Conservation (phyloP, 805 yeast genomes). For the Candida sphagnicola region DNA sequence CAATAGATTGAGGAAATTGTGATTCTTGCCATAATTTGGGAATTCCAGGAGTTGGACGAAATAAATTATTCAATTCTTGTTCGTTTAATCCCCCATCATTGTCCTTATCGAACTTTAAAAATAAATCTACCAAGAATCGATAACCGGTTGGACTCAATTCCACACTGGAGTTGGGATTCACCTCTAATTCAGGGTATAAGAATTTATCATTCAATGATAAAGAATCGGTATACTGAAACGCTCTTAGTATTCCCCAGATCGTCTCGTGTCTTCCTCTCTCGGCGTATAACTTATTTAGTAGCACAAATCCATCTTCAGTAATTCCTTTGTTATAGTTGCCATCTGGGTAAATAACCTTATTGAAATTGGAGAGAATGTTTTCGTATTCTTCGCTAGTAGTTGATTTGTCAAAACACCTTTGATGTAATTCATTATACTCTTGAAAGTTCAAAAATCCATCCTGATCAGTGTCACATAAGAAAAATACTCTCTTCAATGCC, state of each 20-base stretch:
- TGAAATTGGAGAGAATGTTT: conserved; percentile 31
- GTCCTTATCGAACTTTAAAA: conserved; percentile 84
- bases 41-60: conserved; percentile 89
- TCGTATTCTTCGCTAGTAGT: conserved; percentile 32
- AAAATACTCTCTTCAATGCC: conserved; percentile 79
- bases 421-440: conserved; percentile 69
- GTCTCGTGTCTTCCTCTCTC: conserved; percentile 95
- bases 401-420: conserved; percentile 63
- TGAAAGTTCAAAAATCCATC: conserved; percentile 73
- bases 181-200: conserved; percentile 74
- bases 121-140: conserved; percentile 85
- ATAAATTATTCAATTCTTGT: conserved; percentile 61
- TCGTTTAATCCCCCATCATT: conserved; percentile 94
- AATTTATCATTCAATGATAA: conserved; percentile 77
- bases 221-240: conserved; percentile 90
- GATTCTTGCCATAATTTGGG: conserved; percentile 85
- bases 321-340: conserved; percentile 46
- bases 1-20: conserved; percentile 83
- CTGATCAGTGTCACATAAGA: conserved; percentile 84
- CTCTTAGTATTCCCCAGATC: conserved; percentile 88
- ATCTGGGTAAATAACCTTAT: conserved; percentile 27
- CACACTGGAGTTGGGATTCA: conserved; percentile 71
- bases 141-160: conserved; percentile 93
- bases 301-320: conserved; percentile 69
- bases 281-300: conserved; percentile 76